Base-by-base conservation (phyloP, 306 rosid genomes). In the Mimosa bimucronata region DNA sequence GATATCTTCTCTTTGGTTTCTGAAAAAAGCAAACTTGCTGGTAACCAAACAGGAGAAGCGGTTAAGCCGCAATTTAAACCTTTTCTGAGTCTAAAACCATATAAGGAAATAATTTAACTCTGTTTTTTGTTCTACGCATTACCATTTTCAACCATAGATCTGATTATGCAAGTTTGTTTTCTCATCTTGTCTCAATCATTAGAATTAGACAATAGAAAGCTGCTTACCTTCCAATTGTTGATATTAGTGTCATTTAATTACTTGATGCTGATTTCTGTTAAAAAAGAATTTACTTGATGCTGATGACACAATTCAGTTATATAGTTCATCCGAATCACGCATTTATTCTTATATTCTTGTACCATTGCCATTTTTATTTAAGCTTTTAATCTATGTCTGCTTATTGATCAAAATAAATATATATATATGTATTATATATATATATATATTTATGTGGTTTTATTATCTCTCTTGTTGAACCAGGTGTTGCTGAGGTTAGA, bases 401-500 rank as follows among this genome's bases (percentile, higher is more conserved):
- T 80, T 48, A 37, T 76, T 60, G 31, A 73, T 57, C 44, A n/a
- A 19, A 61, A 41, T 69, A 42, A 53, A 77, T 34, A 34, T 29
- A 16, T 69, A 34, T 69, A 29, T 55, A 77, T 73, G 21, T 65
- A n/a, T n/a, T n/a, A n/a, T 28, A 15, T 69, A 41, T 69, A 42
- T 62, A 77, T 34, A 34, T 29, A 16, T 69, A 34, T 69, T 28
- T 55, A 77, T 73, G 21, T 65, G 29, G 55, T 45, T 37, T 64
- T 67, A 74, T 48, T 6, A 2, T 34, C 23, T 34, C 25, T 67
- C 70, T 71, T 77, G 37, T 11, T 85, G 71, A 77, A 71, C 71
- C 94, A 94, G 97, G 89, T 79, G 73, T 53, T 38, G 74, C 82
- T 9, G 92, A 82, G 81, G 83, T 83, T 74, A 85, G 64, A 82